Percentiles rank a stretch among this genome's conserved stretches.
phyloP scores from a whole-genome alignment of 2,329 filamentous ascomycete species.

The Colletotrichum spaethianum region DNA sequence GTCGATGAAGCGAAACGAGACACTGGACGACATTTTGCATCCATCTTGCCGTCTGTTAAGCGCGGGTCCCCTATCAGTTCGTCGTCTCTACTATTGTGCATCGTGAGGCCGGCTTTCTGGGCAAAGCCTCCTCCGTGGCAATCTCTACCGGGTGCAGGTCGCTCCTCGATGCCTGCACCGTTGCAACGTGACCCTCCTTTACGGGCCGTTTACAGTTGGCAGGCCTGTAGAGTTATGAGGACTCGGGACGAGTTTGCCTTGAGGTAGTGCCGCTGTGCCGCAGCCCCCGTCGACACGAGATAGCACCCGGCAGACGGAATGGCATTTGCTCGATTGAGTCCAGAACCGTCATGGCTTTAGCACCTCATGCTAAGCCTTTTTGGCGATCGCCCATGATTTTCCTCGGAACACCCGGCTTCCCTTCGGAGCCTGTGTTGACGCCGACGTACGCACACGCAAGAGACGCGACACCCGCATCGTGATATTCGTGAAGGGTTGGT shows the following conservation, averaged over 20 bases:
- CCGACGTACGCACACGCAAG: neutral
- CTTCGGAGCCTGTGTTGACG: neutral
- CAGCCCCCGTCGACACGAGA: neutral
- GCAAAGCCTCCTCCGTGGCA: constrained; percentile 26
- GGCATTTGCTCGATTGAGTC: neutral
- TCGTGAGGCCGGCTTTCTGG: constrained; percentile 2
- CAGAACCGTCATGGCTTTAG: constrained; percentile 29
- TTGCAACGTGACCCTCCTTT: neutral
- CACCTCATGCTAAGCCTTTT: constrained; percentile 32
- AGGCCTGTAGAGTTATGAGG: neutral
- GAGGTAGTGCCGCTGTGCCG: neutral
- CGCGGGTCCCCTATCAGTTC: constrained; percentile 13
- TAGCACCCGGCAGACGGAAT: neutral
- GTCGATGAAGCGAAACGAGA: constrained; percentile 56
- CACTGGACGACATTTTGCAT: constrained; percentile 30
- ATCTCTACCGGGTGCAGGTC: neutral
- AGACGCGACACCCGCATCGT: neutral
- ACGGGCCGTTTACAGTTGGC: constrained; percentile 1
- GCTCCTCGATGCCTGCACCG: constrained; percentile 6
- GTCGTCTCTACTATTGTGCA: neutral
- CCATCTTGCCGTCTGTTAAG: constrained; percentile 19
- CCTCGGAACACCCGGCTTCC: constrained; percentile 18
- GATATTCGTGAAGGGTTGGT: neutral
- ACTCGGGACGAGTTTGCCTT: neutral
- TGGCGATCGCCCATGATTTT: constrained; percentile 28